phyloP scores from a whole-genome alignment of 169 alveolate species.

The Theileria annulata region DNA sequence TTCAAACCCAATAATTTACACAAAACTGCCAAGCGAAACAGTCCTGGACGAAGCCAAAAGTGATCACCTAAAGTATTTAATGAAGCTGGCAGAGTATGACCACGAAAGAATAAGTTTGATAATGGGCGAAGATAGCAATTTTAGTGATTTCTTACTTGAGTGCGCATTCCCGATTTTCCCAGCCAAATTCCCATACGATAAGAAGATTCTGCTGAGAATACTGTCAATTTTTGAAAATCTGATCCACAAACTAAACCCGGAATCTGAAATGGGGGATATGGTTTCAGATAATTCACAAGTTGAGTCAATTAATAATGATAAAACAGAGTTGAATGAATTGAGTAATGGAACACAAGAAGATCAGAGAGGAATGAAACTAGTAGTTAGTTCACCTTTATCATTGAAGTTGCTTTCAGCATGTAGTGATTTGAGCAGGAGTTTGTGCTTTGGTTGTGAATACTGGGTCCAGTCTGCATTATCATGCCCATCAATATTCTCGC shows the following conservation, averaged over 20 bases:
- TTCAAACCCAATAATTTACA: conserved; percentile 1
- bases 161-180: background rate
- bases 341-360: background rate
- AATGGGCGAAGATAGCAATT: background rate
- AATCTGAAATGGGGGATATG: background rate
- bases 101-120: conserved; percentile 1
- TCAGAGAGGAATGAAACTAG: background rate
- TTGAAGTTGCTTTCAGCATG: conserved; percentile 13
- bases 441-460: conserved; percentile 28
- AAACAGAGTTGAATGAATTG: background rate
- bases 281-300: background rate
- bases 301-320: background rate
- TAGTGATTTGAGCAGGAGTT: conserved; percentile 15
- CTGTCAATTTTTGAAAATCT: background rate
- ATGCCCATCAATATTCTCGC: conserved; percentile 47
- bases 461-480: conserved; percentile 30
- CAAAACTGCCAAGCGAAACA: background rate
- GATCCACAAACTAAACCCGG: background rate
- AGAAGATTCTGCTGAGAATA: conserved; percentile 7
- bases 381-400: conserved; percentile 7
- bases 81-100: background rate
- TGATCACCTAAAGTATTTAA: background rate
- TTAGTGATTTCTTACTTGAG: background rate
- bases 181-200: background rate
- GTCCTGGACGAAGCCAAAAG: background rate